Evolutionary conservation across 768 basidiomycete genomes (phyloP), one percentile per base, ranked within the genome.

Genomic region (Punctularia strigosozonata): DNA sequence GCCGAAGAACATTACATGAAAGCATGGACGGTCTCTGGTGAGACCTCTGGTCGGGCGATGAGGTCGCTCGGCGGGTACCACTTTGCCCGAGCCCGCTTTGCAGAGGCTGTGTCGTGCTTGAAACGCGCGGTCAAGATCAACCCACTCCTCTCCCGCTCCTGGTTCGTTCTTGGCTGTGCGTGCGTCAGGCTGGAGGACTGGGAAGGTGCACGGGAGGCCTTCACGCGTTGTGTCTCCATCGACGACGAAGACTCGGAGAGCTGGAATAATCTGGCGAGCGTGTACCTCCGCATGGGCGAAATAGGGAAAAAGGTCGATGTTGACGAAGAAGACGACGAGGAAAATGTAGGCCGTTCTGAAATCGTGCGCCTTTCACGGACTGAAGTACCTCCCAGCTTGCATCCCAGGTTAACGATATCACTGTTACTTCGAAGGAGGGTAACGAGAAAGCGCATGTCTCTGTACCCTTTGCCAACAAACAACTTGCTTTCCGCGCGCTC

Each of bases 211-310:
- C 75, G 77, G 40, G 77, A 80, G 32, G 85, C 86, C 1, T 98
- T 98, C 56, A 64, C 64, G 36, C 69, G 92, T 12, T 90, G 89
- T 49, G 91, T 97, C 1, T 64, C 75, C 10, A 79, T 98, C 43
- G 94, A 98, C 43, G 89, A 92, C 42, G 95, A 98, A 47, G 92
- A 99, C 51, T 89, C 77, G 3, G 94, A 98, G 68, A 94, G 90
- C 48, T 98, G 95, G 95, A 94, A 83, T 50, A 99, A 99, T 56
- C 65, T 99, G 45, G 95, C 94, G 24, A 90, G 82, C 42, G 79
- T 91, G 54, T 95, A 97, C 60, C 73, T 99, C 44, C 80, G 88
- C 33, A 69, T 94, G 57, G 81, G 77, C 8, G 67, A 67, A 37
- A 52, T 54, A 2, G 56, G 45, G 37, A 47, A 53, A 46, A 60